phyloP scores from a whole-genome alignment of 805 yeast genomes.

The Sugiyamaella chiloensis region DNA sequence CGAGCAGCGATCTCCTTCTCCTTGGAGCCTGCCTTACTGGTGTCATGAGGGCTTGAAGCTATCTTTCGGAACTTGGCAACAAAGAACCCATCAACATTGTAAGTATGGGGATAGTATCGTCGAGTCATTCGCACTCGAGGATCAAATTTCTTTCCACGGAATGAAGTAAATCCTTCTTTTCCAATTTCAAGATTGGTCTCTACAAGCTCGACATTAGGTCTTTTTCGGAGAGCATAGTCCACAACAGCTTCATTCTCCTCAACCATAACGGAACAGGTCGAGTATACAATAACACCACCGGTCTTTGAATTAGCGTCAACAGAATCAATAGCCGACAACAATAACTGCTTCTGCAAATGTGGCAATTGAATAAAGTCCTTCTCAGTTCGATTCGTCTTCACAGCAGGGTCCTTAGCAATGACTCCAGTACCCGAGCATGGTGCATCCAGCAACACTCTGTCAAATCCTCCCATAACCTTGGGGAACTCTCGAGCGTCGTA shows the following conservation, averaged over 20 bases:
- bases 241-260: slow-evolving; percentile 99
- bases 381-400: slow-evolving; percentile 88
- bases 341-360: slow-evolving; percentile 89
- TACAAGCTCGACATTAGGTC: slow-evolving; percentile 93
- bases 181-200: slow-evolving; percentile 92
- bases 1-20: slow-evolving; percentile 83
- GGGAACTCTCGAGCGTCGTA: slow-evolving; percentile 99
- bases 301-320: slow-evolving; percentile 89
- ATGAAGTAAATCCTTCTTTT: slow-evolving; percentile 91
- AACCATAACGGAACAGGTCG: slow-evolving; percentile 97
- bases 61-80: slow-evolving; percentile 95
- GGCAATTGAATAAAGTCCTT: slow-evolving; percentile 96
- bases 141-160: slow-evolving; percentile 88
- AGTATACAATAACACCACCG: slow-evolving; percentile 93
- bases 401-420: slow-evolving; percentile 94
- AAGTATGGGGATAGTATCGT: slow-evolving; percentile 97
- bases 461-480: slow-evolving; percentile 96
- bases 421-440: slow-evolving; percentile 99
- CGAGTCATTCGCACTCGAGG: slow-evolving; percentile 75
- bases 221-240: slow-evolving; percentile 92
- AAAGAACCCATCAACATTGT: slow-evolving; percentile 96
- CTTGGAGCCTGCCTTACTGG: slow-evolving; percentile 79
- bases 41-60: slow-evolving; percentile 81
- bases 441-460: slow-evolving; percentile 91
- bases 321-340: slow-evolving; percentile 93